Conservation (phyloP, 2,329 filamentous ascomycete species). For the Epichloe brachyelytri region DNA sequence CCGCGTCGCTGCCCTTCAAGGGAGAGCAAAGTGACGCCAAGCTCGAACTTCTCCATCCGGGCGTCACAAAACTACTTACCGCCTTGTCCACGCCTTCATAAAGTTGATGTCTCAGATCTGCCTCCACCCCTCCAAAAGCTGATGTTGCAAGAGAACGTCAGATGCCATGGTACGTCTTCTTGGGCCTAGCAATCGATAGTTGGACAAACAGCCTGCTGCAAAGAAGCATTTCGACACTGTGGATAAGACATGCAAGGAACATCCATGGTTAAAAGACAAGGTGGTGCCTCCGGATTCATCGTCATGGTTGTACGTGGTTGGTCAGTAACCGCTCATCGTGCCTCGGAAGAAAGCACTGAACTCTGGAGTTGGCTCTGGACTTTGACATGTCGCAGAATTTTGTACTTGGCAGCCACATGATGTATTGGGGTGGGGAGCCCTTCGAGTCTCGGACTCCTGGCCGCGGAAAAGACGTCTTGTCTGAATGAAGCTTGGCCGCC, state of each 20-base stretch:
- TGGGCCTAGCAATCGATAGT: neutral
- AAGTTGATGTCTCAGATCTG: too few relatives aligned
- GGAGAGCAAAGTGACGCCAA: too few relatives aligned
- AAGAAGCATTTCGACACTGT: neutral
- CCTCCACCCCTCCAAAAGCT: neutral
- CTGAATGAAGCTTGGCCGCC: neutral
- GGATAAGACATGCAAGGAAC: constrained; percentile 2
- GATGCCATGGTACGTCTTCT: neutral
- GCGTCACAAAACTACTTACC: too few relatives aligned
- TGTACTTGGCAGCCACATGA: neutral
- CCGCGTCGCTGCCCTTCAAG: too few relatives aligned
- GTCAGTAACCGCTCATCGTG: too few relatives aligned
- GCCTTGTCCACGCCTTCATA: too few relatives aligned
- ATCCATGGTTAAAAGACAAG: neutral
- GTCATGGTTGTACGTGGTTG: too few relatives aligned
- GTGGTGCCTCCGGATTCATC: neutral
- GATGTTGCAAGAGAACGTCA: neutral
- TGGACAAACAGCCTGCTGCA: neutral
- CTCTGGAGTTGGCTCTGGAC: neutral
- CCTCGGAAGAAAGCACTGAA: too few relatives aligned
- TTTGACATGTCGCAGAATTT: neutral
- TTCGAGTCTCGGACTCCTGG: neutral
- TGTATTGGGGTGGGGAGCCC: neutral
- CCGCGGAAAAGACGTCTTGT: neutral
- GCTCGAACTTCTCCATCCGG: too few relatives aligned